phyloP scores from a whole-genome alignment of 75 land plant genomes.

The Cryptomeria japonica region DNA sequence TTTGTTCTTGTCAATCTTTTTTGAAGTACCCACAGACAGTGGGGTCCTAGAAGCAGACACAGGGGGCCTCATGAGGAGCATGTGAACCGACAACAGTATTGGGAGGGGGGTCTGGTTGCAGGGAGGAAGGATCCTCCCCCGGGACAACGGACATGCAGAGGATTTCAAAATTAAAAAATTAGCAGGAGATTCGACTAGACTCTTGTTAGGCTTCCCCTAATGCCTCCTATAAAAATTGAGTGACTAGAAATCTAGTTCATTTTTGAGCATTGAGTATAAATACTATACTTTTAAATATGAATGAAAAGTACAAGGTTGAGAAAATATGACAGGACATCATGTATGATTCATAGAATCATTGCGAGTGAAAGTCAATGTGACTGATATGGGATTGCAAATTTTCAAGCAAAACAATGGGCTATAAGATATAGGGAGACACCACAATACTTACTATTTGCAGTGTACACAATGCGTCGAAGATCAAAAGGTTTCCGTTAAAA shows the following conservation, averaged over 20 bases:
- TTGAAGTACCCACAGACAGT: too few relatives aligned
- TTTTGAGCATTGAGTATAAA: not conserved
- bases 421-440: not conserved
- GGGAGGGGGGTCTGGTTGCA: too few relatives aligned
- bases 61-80: too few relatives aligned
- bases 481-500: not conserved
- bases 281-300: not conserved
- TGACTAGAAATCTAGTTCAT: not conserved
- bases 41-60: too few relatives aligned
- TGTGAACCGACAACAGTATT: too few relatives aligned
- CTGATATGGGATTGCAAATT: not conserved
- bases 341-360: conserved; percentile 3
- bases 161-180: too few relatives aligned
- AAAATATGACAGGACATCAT: not conserved
- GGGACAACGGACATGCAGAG: too few relatives aligned
- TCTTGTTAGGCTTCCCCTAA: too few relatives aligned
- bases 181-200: too few relatives aligned
- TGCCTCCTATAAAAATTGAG: too few relatives aligned
- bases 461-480: conserved; percentile 5
- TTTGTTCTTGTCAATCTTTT: too few relatives aligned
- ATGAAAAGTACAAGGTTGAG: not conserved
- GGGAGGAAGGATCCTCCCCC: too few relatives aligned
- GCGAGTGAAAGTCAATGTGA: conserved; percentile 3
- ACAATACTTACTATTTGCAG: conserved; percentile 7
- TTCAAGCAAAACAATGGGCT: not conserved